phyloP scores from a whole-genome alignment of 2,329 filamentous ascomycete genomes.

The Microsporum ferrugineum region DNA sequence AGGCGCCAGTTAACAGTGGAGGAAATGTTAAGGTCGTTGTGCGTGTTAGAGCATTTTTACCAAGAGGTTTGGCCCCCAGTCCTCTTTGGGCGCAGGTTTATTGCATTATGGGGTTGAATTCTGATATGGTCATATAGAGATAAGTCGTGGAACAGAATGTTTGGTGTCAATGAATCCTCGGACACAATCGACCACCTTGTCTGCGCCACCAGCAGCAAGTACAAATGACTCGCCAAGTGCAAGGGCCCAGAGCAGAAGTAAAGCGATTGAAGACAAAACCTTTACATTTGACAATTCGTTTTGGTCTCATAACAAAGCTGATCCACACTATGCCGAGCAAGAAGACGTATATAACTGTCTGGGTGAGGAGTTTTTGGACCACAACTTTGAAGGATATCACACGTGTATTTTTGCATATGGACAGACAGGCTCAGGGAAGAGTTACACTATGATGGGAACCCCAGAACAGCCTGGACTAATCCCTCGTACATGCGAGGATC shows the following conservation, averaged over 20 bases:
- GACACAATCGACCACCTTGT: conserved; percentile 72
- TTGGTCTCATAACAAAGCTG: conserved; percentile 76
- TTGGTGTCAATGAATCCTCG: conserved; percentile 83
- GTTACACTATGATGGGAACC: conserved; percentile 94
- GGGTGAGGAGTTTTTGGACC: conserved; percentile 92
- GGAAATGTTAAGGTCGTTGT: conserved; percentile 78
- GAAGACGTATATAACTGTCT: conserved; percentile 89
- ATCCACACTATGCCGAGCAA: conserved; percentile 81
- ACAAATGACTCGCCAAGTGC: conserved; percentile 32
- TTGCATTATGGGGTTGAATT: conserved; percentile 5
- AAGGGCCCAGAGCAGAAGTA: conserved; percentile 53
- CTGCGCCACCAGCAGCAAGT: conserved; percentile 51
- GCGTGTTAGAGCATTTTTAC: conserved; percentile 66
- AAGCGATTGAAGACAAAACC: conserved; percentile 69
- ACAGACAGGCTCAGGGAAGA: conserved; percentile 94
- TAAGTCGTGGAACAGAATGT: conserved; percentile 68
- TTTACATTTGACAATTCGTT: conserved; percentile 98
- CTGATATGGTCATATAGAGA: conserved; percentile 46
- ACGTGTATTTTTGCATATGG: conserved; percentile 99
- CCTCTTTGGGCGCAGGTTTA: neutral
- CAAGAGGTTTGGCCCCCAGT: conserved; percentile 49
- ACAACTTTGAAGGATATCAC: conserved; percentile 98
- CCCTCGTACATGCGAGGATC: conserved; percentile 85
- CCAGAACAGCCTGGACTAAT: conserved; percentile 80
- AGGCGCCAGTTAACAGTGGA: conserved; percentile 32